phyloP scores from a whole-genome alignment of 345 rosid genomes.

The Camelina neglecta region DNA sequence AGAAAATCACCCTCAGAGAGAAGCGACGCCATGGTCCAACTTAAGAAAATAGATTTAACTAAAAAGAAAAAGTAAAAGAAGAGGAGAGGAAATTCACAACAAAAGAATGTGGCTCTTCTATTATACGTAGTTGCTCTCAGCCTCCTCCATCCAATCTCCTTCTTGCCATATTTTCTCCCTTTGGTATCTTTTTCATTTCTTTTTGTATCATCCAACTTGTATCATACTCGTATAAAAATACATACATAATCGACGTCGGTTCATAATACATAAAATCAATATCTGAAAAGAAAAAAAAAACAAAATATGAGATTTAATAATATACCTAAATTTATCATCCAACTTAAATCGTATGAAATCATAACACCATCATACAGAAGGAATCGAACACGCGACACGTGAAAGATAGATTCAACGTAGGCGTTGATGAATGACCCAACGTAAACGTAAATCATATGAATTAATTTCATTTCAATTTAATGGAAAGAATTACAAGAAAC shows the following conservation, averaged over 20 bases:
- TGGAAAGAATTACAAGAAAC: slow-evolving; percentile 23
- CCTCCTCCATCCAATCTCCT: slow-evolving; percentile 27
- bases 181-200: slow-evolving; percentile 13
- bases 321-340: no score
- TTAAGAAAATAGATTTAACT: no score
- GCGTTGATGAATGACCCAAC: neutral
- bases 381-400: slow-evolving; percentile 20
- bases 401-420: no score
- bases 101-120: slow-evolving; percentile 34
- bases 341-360: no score
- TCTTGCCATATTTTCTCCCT: slow-evolving; percentile 3
- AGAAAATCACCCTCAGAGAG: no score
- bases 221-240: neutral
- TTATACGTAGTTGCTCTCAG: slow-evolving; percentile 39
- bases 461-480: neutral
- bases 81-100: slow-evolving; percentile 31
- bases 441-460: neutral
- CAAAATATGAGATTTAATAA: no score
- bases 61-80: slow-evolving; percentile 37
- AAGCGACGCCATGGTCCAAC: no score
- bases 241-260: neutral
- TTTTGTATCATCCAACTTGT: slow-evolving; percentile 12
- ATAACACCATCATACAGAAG: no score
- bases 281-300: no score
- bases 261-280: no score